Evolutionary conservation across 768 basidiomycete genomes (phyloP).

Genomic region (Tylopilus plumbeoviolaceoides): DNA sequence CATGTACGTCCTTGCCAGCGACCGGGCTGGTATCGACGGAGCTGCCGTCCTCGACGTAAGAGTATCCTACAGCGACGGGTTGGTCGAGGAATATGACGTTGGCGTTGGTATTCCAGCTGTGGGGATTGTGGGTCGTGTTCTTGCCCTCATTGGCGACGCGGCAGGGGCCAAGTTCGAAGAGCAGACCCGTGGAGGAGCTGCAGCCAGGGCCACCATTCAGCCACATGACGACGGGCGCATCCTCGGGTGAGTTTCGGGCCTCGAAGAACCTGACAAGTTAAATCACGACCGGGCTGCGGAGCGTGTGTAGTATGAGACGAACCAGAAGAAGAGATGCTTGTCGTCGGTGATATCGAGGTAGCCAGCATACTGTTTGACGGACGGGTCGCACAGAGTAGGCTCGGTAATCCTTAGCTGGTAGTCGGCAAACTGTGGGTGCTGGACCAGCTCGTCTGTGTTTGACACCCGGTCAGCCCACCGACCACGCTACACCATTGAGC

Average conservation of each 20-base stretch:
- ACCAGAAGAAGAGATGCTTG: conserved; percentile 90
- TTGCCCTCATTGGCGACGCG: conserved; percentile 61
- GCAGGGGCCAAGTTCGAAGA: conserved; percentile 94
- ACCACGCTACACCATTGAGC: background rate
- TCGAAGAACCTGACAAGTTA: conserved; percentile 75
- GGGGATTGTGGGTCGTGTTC: conserved; percentile 67
- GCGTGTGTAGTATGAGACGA: conserved; percentile 14
- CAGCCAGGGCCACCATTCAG: conserved; percentile 78
- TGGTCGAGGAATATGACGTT: conserved; percentile 62
- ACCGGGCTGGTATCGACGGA: conserved; percentile 76
- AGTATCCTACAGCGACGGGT: conserved; percentile 88
- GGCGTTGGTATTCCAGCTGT: conserved; percentile 81
- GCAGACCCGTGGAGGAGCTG: conserved; percentile 75
- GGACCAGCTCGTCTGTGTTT: conserved; percentile 56
- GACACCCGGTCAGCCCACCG: conserved; percentile 1
- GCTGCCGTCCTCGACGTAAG: conserved; percentile 73
- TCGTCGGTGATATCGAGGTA: conserved; percentile 79
- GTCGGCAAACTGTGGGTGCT: conserved; percentile 46
- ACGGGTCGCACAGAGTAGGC: conserved; percentile 71
- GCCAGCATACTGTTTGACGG: conserved; percentile 69
- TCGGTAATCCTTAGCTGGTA: conserved; percentile 61
- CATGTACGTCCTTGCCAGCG: conserved; percentile 87
- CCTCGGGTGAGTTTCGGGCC: conserved; percentile 63
- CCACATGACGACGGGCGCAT: conserved; percentile 87
- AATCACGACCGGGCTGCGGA: background rate